Evolutionary conservation across 371 early-diverging fungal genomes (phyloP).

Genomic region (Dichotomocladium elegans): DNA sequence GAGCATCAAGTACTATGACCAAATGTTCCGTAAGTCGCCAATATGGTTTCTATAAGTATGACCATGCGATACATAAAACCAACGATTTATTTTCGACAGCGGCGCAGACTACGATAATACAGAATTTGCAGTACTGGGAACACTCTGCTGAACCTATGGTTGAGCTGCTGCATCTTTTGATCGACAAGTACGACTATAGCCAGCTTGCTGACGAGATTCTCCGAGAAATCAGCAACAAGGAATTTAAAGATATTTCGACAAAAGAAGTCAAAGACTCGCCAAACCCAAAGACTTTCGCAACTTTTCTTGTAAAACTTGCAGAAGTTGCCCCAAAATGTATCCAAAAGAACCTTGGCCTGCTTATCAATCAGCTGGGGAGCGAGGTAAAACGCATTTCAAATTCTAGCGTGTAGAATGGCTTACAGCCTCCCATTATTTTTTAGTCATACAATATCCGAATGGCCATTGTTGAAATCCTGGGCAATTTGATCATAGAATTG

Average conservation of each 20-base stretch:
- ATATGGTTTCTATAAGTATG: too few species aligned
- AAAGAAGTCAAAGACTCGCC: conserved; percentile 67
- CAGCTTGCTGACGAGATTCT: conserved; percentile 81
- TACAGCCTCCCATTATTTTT: too few species aligned
- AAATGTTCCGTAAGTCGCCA: conserved; percentile 60
- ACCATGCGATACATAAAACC: too few species aligned
- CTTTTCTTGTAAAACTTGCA: conserved; percentile 80
- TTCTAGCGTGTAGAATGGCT: too few species aligned
- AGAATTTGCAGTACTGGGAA: conserved; percentile 90
- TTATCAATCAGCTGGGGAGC: conserved; percentile 83
- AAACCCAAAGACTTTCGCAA: conserved; percentile 77
- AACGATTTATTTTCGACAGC: conserved; percentile 35
- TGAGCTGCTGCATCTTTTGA: conserved; percentile 68
- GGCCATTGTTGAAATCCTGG: conserved; percentile 85
- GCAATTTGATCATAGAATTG: conserved; percentile 70
- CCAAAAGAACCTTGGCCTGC: conserved; percentile 78
- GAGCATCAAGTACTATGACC: conserved; percentile 71
- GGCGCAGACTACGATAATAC: conserved; percentile 80
- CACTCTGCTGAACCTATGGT: conserved; percentile 92
- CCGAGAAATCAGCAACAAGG: conserved; percentile 60
- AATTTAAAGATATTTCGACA: conserved; percentile 50
- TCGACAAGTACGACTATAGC: conserved; percentile 61
- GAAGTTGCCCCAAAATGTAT: conserved; percentile 77
- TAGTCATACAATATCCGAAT: conserved; percentile 82
- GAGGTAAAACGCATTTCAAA: conserved; percentile 51